Evolutionary conservation across 495 filamentous ascomycete species (phyloP).

Genomic region (Neurospora sp.): DNA sequence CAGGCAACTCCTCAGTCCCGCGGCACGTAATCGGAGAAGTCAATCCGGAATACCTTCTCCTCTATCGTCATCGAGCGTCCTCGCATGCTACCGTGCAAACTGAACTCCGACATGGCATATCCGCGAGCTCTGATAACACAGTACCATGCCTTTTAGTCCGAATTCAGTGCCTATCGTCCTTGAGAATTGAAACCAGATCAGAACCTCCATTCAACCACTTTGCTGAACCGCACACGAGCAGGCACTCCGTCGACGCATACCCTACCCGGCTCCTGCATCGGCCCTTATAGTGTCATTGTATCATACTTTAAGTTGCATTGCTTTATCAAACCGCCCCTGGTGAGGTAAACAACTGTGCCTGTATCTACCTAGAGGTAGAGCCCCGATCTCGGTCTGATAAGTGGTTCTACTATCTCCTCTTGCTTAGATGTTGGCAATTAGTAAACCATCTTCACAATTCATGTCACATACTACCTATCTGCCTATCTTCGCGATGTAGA

Average conservation of each 20-base stretch:
- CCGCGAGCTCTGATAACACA: not conserved
- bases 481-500: not conserved
- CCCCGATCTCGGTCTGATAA: not conserved
- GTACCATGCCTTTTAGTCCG: not conserved
- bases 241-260: not conserved
- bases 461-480: not conserved
- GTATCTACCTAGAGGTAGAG: not conserved
- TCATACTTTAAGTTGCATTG: not conserved
- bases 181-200: not conserved
- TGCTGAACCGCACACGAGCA: not conserved
- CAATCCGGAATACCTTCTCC: not conserved
- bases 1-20: not conserved
- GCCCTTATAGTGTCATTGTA: not conserved
- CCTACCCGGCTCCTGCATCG: not conserved
- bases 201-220: not conserved
- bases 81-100: not conserved
- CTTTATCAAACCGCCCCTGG: not conserved
- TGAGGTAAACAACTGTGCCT: not conserved
- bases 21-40: not conserved
- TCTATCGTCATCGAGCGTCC: not conserved
- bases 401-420: not conserved
- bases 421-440: not conserved
- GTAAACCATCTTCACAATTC: not conserved
- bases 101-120: not conserved
- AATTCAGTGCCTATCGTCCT: not conserved